A percentile compares a stretch with the other conserved stretches of the same genome.
Evolutionary conservation across 805 yeast genomes (phyloP).

Genomic region (Myxozyma lipomycoides): DNA sequence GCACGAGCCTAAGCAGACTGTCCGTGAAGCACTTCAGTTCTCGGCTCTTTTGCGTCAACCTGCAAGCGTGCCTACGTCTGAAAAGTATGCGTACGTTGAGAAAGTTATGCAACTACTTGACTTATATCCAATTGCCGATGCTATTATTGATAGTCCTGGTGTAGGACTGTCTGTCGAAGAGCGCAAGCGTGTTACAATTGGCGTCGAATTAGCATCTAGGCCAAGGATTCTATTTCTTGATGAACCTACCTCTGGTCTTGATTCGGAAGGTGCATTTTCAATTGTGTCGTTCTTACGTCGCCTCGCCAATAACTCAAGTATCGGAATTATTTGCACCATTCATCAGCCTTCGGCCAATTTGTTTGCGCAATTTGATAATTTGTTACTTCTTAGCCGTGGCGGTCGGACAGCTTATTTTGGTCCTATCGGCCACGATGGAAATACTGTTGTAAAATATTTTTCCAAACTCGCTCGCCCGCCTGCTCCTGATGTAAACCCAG

Average conservation of each 20-base stretch:
- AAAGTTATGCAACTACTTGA: conserved; percentile 59
- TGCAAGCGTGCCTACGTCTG: conserved; percentile 45
- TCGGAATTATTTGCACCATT: conserved; percentile 68
- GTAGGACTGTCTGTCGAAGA: conserved; percentile 64
- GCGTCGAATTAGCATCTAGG: conserved; percentile 64
- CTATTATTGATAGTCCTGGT: conserved; percentile 71
- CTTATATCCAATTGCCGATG: conserved; percentile 63
- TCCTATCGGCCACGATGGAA: conserved; percentile 59
- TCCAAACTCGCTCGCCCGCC: conserved; percentile 58
- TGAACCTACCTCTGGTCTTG: conserved; percentile 68
- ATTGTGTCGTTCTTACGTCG: conserved; percentile 58
- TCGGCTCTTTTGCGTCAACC: conserved; percentile 70
- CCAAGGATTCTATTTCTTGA: conserved; percentile 60
- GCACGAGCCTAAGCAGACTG: conserved; percentile 62
- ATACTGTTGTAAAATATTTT: conserved; percentile 58
- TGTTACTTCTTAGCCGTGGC: conserved; percentile 64
- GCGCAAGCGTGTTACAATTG: conserved; percentile 59
- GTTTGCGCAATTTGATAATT: conserved; percentile 72
- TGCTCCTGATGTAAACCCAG: conserved; percentile 72
- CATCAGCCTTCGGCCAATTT: conserved; percentile 83
- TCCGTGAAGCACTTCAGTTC: conserved; percentile 65
- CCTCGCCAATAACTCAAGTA: conserved; percentile 52
- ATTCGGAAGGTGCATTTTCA: conserved; percentile 67
- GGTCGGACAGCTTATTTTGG: conserved; percentile 76
- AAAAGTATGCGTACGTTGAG: conserved; percentile 64